phyloP scores from a whole-genome alignment of 2,329 filamentous ascomycete species.

The Diaporthe sp. region DNA sequence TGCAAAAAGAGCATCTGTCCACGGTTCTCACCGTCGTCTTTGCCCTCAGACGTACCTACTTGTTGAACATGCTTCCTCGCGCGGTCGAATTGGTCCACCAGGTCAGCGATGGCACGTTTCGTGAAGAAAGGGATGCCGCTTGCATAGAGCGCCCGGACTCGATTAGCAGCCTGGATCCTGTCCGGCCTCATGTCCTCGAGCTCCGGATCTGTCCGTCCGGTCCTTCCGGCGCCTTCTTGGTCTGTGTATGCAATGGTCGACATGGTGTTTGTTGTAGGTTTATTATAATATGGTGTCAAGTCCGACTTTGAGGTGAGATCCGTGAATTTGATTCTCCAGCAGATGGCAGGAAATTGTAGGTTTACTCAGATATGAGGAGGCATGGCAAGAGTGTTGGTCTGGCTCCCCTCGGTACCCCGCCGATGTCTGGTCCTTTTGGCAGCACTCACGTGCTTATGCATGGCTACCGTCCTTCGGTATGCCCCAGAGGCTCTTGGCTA shows the following conservation, averaged over 20 bases:
- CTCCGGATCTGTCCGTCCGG: background rate
- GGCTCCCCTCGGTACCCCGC: background rate
- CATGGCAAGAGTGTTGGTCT: background rate
- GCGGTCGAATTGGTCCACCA: background rate
- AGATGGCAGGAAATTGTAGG: background rate
- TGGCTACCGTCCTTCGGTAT: background rate
- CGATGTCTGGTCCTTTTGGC: background rate
- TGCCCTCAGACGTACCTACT: too few species aligned
- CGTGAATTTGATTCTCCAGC: background rate
- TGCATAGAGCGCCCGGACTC: background rate
- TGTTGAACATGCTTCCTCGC: background rate
- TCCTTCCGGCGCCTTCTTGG: too few species aligned
- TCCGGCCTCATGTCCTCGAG: background rate
- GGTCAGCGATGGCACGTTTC: background rate
- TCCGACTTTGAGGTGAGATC: background rate
- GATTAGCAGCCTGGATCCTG: background rate
- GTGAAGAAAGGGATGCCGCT: slow-evolving; percentile 11
- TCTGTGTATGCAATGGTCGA: background rate
- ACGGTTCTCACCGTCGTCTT: fast-evolving
- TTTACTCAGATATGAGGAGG: background rate
- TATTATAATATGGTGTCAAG: background rate
- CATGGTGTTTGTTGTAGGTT: background rate
- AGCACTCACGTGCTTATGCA: background rate
- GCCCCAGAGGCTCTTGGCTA: background rate
- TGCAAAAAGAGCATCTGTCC: background rate